These are phyloP conservation scores for Gossypium aridum DNA, from an alignment of 441 rosid species.

Conservation along the genomic window DNA sequence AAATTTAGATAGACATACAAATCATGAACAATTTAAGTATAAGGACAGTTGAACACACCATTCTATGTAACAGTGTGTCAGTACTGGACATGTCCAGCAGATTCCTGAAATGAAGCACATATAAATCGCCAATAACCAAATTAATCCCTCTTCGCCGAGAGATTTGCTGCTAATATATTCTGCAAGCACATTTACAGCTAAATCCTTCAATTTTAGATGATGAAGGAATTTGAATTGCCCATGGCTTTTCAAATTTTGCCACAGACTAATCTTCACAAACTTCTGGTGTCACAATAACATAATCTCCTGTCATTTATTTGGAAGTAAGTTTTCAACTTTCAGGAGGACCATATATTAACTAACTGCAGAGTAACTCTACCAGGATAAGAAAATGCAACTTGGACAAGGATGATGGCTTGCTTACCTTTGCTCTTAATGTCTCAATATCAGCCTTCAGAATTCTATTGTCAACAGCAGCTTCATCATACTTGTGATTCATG, in stretches of 20 bases:
- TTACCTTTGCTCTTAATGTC: conserved; percentile 85
- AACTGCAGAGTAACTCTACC: not conserved
- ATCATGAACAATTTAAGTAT: not conserved
- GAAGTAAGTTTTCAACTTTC: conserved; percentile 1
- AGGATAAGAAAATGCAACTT: not conserved
- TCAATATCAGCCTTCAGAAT: conserved; percentile 93
- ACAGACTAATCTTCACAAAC: conserved; percentile 1
- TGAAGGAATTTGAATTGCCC: not conserved
- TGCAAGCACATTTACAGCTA: not conserved
- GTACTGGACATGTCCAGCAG: conserved; percentile 15
- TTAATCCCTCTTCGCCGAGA: not conserved
- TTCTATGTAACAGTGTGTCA: not conserved
- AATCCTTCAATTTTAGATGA: conserved; percentile 5
- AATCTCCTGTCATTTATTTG: not conserved
- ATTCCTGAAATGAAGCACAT: not conserved
- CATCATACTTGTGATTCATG: conserved; percentile 70
- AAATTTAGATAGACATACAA: not conserved
- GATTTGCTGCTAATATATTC: conserved; percentile 5
- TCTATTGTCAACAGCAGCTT: conserved; percentile 78
- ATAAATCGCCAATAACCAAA: conserved; percentile 8
- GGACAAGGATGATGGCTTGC: not conserved
- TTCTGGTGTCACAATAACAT: not conserved
- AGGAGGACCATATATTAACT: not conserved
- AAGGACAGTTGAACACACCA: not conserved
- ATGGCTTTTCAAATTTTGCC: not conserved